A percentile compares a stretch with the other conserved stretches of the same genome.
Evolutionary conservation across 2,329 filamentous ascomycete species (phyloP).

Genomic region (Sclerotinia trifoliorum): DNA sequence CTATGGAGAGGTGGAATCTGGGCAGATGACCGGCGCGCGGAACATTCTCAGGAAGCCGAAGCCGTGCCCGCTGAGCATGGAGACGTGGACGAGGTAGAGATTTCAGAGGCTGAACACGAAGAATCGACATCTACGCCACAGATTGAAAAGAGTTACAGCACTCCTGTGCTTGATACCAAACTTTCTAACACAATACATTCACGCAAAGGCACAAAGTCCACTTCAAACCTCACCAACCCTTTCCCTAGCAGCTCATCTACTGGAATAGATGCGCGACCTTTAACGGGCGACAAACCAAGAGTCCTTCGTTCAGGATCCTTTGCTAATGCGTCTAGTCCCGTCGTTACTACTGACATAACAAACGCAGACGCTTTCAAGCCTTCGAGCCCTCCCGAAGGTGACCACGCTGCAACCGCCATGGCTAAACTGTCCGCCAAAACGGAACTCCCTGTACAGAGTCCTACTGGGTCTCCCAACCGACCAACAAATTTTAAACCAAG

Average conservation of each 20-base stretch:
- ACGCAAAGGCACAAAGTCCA: slow-evolving; percentile 44
- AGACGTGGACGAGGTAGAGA: slow-evolving; percentile 46
- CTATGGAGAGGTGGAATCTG: slow-evolving; percentile 84
- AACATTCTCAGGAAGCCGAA: slow-evolving; percentile 42
- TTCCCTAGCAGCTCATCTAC: slow-evolving; percentile 48
- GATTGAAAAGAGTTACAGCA: slow-evolving; percentile 56
- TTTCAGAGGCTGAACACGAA: slow-evolving; percentile 40
- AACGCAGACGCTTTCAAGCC: slow-evolving; percentile 64
- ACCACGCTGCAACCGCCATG: slow-evolving; percentile 62
- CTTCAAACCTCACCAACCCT: slow-evolving; percentile 32
- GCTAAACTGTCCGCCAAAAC: slow-evolving; percentile 65
- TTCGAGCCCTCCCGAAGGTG: slow-evolving; percentile 54
- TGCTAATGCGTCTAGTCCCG: slow-evolving; percentile 59
- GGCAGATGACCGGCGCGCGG: slow-evolving; percentile 53
- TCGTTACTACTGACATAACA: slow-evolving; percentile 64
- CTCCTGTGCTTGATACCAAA: slow-evolving; percentile 46
- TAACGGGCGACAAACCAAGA: slow-evolving; percentile 48
- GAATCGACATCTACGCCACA: slow-evolving; percentile 44
- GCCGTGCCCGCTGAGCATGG: slow-evolving; percentile 46
- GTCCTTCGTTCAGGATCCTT: slow-evolving; percentile 62
- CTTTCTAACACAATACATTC: slow-evolving; percentile 50
- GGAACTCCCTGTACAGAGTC: slow-evolving; percentile 52
- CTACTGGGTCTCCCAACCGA: slow-evolving; percentile 46
- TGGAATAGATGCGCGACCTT: slow-evolving; percentile 49
- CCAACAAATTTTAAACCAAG: slow-evolving; percentile 43